Conservation (phyloP, 495 filamentous ascomycete species). For the Penicillium silybi region DNA sequence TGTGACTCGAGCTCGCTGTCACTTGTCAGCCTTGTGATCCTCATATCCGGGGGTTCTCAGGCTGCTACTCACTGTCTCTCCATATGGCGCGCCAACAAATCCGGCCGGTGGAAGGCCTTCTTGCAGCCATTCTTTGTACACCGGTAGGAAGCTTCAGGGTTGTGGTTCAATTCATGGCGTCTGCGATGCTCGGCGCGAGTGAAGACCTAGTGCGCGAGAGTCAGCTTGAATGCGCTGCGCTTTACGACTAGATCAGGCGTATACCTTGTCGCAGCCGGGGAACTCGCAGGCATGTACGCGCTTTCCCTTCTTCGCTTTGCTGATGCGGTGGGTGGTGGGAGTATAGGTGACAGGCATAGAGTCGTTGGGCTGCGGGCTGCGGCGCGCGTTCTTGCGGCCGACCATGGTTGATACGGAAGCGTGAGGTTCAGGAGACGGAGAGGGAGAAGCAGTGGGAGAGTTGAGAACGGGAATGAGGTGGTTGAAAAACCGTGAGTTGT, state of each 20-base stretch:
- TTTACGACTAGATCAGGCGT: background rate
- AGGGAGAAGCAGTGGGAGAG: constrained; percentile 10
- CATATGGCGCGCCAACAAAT: constrained; percentile 74
- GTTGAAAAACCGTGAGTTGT: constrained; percentile 3
- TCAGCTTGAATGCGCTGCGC: constrained; percentile 12
- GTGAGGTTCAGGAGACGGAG: constrained; percentile 12
- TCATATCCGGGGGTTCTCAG: background rate
- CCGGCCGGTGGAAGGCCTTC: constrained; percentile 74
- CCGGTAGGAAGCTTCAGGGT: constrained; percentile 59
- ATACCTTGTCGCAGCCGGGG: constrained; percentile 61
- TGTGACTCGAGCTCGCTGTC: constrained; percentile 41
- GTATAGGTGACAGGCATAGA: constrained; percentile 51
- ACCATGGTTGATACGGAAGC: constrained; percentile 14
- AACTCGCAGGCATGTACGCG: constrained; percentile 70
- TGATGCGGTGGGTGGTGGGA: constrained; percentile 68
- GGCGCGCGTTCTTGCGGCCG: constrained; percentile 20
- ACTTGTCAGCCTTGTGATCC: constrained; percentile 4
- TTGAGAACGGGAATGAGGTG: constrained; percentile 8
- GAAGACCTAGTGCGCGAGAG: constrained; percentile 53
- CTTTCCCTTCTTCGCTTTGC: constrained; percentile 79
- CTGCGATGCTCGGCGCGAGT: constrained; percentile 81
- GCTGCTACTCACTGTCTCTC: constrained; percentile 68
- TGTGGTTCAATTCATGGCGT: constrained; percentile 85
- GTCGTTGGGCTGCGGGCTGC: constrained; percentile 14
- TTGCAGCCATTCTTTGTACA: constrained; percentile 68